Conservation (phyloP, 768 basidiomycete species). For the Lactarius trivialis region DNA sequence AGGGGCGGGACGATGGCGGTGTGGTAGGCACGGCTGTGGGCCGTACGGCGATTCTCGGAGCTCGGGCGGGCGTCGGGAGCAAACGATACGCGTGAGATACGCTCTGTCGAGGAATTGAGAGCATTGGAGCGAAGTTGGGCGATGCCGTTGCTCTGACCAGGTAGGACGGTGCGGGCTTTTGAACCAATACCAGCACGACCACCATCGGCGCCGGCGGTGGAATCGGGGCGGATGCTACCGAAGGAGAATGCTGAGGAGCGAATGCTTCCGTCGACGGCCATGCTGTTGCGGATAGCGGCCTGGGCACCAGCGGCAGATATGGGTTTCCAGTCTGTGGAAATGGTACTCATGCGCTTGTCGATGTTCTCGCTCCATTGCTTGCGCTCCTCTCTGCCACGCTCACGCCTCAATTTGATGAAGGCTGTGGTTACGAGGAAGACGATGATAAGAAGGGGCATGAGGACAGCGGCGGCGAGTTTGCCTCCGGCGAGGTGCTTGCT, state of each 20-base stretch:
- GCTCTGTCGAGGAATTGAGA: slow-evolving; percentile 42
- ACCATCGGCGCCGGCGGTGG: slow-evolving; percentile 40
- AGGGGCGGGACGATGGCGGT: slow-evolving; percentile 38
- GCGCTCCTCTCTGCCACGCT: slow-evolving; percentile 43
- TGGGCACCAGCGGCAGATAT: slow-evolving; percentile 63
- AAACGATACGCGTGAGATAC: slow-evolving; percentile 60
- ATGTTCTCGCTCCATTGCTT: slow-evolving; percentile 57
- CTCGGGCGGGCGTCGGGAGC: slow-evolving; percentile 52
- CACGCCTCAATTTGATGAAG: slow-evolving; percentile 52
- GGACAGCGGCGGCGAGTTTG: slow-evolving; percentile 55
- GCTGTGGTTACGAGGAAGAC: slow-evolving; percentile 36
- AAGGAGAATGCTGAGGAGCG: slow-evolving; percentile 48
- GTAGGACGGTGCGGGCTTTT: slow-evolving; percentile 26
- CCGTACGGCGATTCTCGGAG: slow-evolving; percentile 37
- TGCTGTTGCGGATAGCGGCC: slow-evolving; percentile 66
- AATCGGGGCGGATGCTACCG: slow-evolving; percentile 44
- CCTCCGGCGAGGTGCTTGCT: slow-evolving; percentile 38
- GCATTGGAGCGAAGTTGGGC: slow-evolving; percentile 46
- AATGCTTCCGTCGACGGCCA: slow-evolving; percentile 43
- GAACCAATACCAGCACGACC: slow-evolving; percentile 38
- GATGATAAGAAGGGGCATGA: slow-evolving; percentile 57
- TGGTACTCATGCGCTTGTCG: slow-evolving; percentile 81
- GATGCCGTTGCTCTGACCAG: slow-evolving; percentile 28
- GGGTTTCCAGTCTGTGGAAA: slow-evolving; percentile 70
- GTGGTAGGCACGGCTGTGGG: slow-evolving; percentile 39